Conservation (phyloP, 768 basidiomycete genomes). For the Trametes maxima region DNA sequence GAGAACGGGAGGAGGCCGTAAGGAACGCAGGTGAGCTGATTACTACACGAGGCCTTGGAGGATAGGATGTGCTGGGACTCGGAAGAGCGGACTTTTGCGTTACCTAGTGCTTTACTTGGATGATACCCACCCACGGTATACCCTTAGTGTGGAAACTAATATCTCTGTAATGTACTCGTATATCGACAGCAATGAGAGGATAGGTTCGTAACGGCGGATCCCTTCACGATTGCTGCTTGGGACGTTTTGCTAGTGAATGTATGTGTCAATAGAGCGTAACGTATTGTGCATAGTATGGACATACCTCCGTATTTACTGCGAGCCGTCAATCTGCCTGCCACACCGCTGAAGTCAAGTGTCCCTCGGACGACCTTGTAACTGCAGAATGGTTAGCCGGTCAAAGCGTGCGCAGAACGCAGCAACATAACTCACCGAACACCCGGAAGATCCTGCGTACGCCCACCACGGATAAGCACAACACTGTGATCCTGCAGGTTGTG, state of each 20-base stretch:
- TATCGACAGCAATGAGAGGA: slow-evolving; percentile 8
- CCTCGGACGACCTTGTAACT: slow-evolving; percentile 97
- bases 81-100: background rate
- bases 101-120: background rate
- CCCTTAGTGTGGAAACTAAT: background rate
- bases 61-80: background rate
- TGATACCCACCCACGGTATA: slow-evolving; percentile 6
- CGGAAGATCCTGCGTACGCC: slow-evolving; percentile 95
- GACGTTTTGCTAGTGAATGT: slow-evolving; percentile 71
- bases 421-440: slow-evolving; percentile 78
- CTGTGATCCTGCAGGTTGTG: slow-evolving; percentile 98
- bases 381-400: background rate
- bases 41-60: slow-evolving; percentile 22
- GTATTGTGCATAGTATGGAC: slow-evolving; percentile 27
- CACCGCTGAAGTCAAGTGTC: slow-evolving; percentile 87
- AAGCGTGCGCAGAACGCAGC: background rate
- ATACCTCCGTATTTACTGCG: slow-evolving; percentile 93
- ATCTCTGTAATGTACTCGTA: slow-evolving; percentile 11
- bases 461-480: slow-evolving; percentile 93
- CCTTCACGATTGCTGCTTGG: slow-evolving; percentile 54
- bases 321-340: slow-evolving; percentile 76
- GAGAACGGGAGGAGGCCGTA: slow-evolving; percentile 64
- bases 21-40: slow-evolving; percentile 65
- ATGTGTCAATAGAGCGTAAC: slow-evolving; percentile 30
- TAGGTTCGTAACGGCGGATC: background rate